Base-by-base conservation (phyloP, 306 rosid genomes). In the Neltuma alba region DNA sequence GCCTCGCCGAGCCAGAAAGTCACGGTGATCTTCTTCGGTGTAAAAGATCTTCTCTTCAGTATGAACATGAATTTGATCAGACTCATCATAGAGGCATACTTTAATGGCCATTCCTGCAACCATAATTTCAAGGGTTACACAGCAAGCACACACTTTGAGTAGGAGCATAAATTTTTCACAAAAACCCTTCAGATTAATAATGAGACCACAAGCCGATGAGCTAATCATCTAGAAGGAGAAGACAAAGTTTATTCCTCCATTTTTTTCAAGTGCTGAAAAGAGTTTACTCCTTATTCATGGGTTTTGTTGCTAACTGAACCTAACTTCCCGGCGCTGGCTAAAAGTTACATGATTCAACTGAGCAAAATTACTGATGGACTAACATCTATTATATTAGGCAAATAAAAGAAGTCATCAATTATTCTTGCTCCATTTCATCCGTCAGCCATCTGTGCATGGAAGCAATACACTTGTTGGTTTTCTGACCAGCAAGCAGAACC, bases 1-100 rank as follows among this genome's bases (percentile, higher is more conserved):
- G 45, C 88, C 91, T 37, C 95, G 90, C 37, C 93, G 93, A 13
- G 88, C 72, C 81, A 94, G 84, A 82, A 88, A 94, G 33, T 92
- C 93, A 20, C 87, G 97, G 77, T 87, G 93, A 80, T 94, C 99
- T 9, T 89, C 97, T 86, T 94, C 99, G 2, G 90, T 90, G 88
- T 92, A 92, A 63, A 92, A 91, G 27, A 88, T 67, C 84, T 92
- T 94, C 9, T 94, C 99, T 84, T 92, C 99, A 15, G 97, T 85
- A 79, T 90, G 95, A 80, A 94, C 88, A 15, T 91, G 85, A 40
- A 94, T 77, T 85, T 89, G 93, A 55, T 94, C 97, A 13, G 97
- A 81, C 82, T 89, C 97, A 55, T 89, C 97, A 78, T 94, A 92
- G 31, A 92, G 87, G 80, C 92, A 92, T 72, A 92, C 52, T 82